Conservation (phyloP, 1,139 yeast genomes). For the Zygoascus sp. region DNA sequence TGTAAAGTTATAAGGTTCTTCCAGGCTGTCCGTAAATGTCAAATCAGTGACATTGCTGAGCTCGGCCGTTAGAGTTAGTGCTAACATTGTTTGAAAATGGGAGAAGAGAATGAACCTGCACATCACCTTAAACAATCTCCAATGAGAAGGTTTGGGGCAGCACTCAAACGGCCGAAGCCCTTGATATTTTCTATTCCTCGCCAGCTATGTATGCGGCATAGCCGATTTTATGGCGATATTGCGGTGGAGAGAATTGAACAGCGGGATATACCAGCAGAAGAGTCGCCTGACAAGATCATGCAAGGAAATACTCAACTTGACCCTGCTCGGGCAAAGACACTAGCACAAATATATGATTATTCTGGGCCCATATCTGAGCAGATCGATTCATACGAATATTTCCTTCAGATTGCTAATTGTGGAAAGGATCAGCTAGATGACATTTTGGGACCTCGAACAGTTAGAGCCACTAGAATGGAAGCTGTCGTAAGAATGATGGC, state of each 20-base stretch:
- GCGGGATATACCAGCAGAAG: neutral
- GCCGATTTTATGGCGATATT: neutral
- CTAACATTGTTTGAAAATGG: slow-evolving; percentile 33
- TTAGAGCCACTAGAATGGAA: slow-evolving; percentile 25
- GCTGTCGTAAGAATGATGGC: slow-evolving; percentile 31
- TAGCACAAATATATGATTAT: neutral
- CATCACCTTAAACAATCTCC: neutral
- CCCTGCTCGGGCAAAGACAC: neutral
- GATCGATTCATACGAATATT: neutral
- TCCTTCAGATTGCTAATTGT: neutral
- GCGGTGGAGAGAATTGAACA: neutral
- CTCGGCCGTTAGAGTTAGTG: slow-evolving; percentile 55
- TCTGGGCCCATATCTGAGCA: neutral
- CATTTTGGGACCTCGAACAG: slow-evolving; percentile 23
- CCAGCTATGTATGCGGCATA: neutral
- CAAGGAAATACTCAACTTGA: neutral
- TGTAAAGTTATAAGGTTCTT: slow-evolving; percentile 65
- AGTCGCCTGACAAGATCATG: neutral
- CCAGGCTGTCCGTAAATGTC: slow-evolving; percentile 57
- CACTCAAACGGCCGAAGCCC: neutral
- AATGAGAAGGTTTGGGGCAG: neutral
- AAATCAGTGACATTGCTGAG: slow-evolving; percentile 60
- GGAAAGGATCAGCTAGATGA: slow-evolving; percentile 19
- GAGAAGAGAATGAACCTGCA: neutral
- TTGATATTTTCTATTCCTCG: neutral